Base-by-base conservation (phyloP, 148 eudicot species). In the Rheum nobile region DNA sequence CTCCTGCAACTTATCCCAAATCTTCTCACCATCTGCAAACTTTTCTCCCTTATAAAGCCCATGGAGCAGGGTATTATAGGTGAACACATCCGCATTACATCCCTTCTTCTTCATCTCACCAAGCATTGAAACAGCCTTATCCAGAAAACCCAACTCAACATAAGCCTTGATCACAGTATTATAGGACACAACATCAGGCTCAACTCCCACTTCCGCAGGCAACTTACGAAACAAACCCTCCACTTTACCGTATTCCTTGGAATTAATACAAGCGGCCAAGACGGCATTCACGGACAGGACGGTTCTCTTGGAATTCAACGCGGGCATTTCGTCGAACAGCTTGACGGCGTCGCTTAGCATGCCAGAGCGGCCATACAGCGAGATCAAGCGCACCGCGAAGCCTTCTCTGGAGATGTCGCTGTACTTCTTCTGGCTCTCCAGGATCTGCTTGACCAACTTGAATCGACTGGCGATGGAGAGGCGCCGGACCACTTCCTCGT, bases 261-360 rank as follows among this genome's bases (percentile, higher is more conserved):
- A 80, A 71, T 43, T 79, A 13, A 90, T 78, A 72, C 89, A 85
- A 44, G 93, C 90, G 14, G 77, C 82, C 75, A 92, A 75, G 26
- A 92, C 86, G 68, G 91, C 96, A 79, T 92, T 92, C 22, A 87
- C 75, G 1, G 92, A 88, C 28, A 54, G 69, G 0, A 86, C 85
- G 42, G 91, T 83, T 6, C 87, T 80, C 3, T 55, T 70, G 42
- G 85, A 83, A 1, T 82, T 81, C 13, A 68, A 63, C 16, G 83
- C 68, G 43, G 87, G 83, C 96, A 90, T 90, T 88, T 88, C 90
- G 28, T 90, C 92, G 77, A 88, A 89, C 84, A 90, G 70, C 78
- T 88, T 80, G 31, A 24, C 59, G 19, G 96, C 96, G 50, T 85
- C 83, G 21, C 83, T 83, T 67, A 86, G 79, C 96, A 92, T 88